Percentiles rank a stretch among this genome's conserved stretches.
Evolutionary conservation across 2,329 filamentous ascomycete species (phyloP).

Genomic region (Venturia pyrina): DNA sequence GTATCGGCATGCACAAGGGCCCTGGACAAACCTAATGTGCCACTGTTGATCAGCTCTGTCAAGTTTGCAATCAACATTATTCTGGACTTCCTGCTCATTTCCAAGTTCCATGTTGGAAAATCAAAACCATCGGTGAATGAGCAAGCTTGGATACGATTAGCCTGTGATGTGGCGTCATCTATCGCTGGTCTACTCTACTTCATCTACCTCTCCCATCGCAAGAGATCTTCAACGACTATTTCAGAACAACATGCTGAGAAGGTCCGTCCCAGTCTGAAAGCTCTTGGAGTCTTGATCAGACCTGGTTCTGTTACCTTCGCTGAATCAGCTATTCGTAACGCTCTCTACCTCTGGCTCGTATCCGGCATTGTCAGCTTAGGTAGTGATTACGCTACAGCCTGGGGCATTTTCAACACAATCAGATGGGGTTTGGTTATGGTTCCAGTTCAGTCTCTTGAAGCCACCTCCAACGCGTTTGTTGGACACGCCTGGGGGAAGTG

Average conservation of each 20-base stretch:
- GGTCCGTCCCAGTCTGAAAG: conserved; percentile 28
- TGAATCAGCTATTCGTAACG: conserved; percentile 59
- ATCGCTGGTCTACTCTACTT: conserved; percentile 52
- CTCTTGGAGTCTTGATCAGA: conserved; percentile 41
- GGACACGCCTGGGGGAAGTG: conserved; percentile 56
- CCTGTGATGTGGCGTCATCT: conserved; percentile 49
- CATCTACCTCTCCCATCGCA: conserved; percentile 31
- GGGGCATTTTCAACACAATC: conserved; percentile 65
- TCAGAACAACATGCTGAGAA: not conserved
- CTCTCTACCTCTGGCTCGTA: conserved; percentile 62
- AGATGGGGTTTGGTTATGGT: conserved; percentile 68
- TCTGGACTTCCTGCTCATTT: conserved; percentile 57
- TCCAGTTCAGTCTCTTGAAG: conserved; percentile 56
- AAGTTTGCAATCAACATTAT: conserved; percentile 59
- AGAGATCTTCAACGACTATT: not conserved
- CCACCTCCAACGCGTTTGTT: conserved; percentile 53
- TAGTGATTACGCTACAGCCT: conserved; percentile 57
- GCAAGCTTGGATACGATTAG: conserved; percentile 54
- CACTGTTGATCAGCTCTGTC: conserved; percentile 52
- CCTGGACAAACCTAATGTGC: conserved; percentile 59
- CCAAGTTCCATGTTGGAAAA: conserved; percentile 49
- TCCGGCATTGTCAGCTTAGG: conserved; percentile 54
- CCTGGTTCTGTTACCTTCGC: conserved; percentile 51
- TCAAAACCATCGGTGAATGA: conserved; percentile 49
- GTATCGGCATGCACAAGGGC: conserved; percentile 53